Conservation (phyloP, 1,139 yeast genomes). For the Magnusiomyces ingens region DNA sequence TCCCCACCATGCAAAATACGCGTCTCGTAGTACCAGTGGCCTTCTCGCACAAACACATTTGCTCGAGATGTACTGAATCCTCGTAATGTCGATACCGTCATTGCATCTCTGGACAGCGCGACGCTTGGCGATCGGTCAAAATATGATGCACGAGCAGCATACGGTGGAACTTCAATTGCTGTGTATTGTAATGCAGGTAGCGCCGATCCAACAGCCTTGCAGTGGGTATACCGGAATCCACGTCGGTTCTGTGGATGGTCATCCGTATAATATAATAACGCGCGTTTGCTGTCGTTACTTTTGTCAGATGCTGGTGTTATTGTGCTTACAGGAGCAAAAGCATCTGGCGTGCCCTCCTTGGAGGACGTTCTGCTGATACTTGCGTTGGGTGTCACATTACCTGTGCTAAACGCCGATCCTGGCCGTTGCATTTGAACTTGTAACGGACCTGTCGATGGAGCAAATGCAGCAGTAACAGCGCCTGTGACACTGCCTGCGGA, state of each 20-base stretch:
- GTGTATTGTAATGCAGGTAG: conserved; percentile 52
- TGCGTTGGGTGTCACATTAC: not conserved
- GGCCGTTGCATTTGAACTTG: not conserved
- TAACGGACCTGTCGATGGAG: not conserved
- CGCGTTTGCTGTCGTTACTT: not conserved
- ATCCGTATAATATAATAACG: conserved; percentile 44
- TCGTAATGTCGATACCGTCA: conserved; percentile 43
- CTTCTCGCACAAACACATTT: conserved; percentile 72
- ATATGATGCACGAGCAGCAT: conserved; percentile 50
- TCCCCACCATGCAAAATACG: conserved; percentile 41
- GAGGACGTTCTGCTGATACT: not conserved
- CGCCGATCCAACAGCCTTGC: conserved; percentile 63
- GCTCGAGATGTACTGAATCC: conserved; percentile 84
- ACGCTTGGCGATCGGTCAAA: conserved; percentile 69
- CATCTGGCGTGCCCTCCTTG: not conserved
- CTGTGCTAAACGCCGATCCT: not conserved
- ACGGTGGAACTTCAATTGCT: conserved; percentile 71
- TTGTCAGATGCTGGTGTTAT: not conserved
- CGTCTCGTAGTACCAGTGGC: conserved; percentile 74
- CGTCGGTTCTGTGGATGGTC: conserved; percentile 76
- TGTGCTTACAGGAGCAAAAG: not conserved
- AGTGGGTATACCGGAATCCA: conserved; percentile 76
- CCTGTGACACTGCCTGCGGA: not conserved
- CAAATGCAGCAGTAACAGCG: too few relatives aligned
- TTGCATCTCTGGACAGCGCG: conserved; percentile 40